A percentile compares a stretch with the other conserved stretches of the same genome.
Evolutionary conservation across 2,329 filamentous ascomycete genomes (phyloP).

Genomic region (Hypoxylon sp.): DNA sequence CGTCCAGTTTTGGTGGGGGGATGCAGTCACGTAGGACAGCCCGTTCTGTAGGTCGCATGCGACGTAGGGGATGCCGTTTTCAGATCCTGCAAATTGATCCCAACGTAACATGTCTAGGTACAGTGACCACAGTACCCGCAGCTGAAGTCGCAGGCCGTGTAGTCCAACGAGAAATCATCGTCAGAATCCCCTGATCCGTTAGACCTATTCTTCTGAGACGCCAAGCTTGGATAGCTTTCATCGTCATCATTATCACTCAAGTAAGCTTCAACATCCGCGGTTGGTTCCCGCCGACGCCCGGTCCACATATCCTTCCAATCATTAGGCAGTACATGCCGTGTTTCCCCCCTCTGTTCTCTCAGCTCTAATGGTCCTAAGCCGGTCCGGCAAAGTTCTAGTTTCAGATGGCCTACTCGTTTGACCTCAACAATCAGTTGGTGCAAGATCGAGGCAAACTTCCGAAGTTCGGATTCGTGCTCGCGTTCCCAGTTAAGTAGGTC

Average conservation of each 20-base stretch:
- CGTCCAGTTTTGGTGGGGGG: background rate
- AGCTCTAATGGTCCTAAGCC: constrained; percentile 45
- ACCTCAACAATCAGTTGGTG: constrained; percentile 42
- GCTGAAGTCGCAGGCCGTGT: constrained; percentile 39
- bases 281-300: constrained; percentile 5
- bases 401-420: constrained; percentile 44
- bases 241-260: constrained; percentile 38
- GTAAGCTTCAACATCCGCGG: constrained; percentile 7
- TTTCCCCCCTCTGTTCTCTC: constrained; percentile 40
- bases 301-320: constrained; percentile 46
- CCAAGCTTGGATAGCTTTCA: constrained; percentile 37
- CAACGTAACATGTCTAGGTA: constrained; percentile 17
- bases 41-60: too few relatives aligned
- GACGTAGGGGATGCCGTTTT: too few relatives aligned
- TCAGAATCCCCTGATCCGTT: constrained; percentile 31
- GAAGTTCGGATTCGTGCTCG: constrained; percentile 41
- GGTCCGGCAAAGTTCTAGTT: constrained; percentile 45
- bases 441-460: constrained; percentile 42
- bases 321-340: constrained; percentile 41
- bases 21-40: background rate
- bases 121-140: constrained; percentile 50
- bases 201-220: constrained; percentile 16
- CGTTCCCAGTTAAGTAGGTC: constrained; percentile 46
- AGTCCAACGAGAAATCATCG: constrained; percentile 42
- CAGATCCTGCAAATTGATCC: constrained; percentile 5